These are phyloP conservation scores for Citropsis articulata DNA, from an alignment of 345 rosid species.

Conservation along the genomic window DNA sequence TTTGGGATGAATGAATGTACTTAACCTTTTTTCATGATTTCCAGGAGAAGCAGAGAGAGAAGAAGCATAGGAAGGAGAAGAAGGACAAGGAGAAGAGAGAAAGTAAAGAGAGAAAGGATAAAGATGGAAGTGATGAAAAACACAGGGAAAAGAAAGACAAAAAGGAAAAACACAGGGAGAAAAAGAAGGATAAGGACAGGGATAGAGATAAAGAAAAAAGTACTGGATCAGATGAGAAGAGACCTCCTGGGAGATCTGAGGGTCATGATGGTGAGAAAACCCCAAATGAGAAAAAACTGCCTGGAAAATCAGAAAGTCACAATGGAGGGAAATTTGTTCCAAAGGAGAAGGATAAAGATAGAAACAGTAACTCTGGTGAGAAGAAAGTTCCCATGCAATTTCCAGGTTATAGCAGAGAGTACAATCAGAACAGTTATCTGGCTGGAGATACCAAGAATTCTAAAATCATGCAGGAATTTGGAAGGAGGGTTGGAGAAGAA, in stretches of 20 bases:
- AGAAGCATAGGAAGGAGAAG: conserved; percentile 52
- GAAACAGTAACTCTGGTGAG: conserved; percentile 26
- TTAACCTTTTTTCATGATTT: conserved; percentile 4
- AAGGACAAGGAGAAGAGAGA: conserved; percentile 46
- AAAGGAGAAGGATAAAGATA: conserved; percentile 29
- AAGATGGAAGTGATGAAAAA: conserved; percentile 48
- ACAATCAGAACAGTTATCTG: conserved; percentile 22
- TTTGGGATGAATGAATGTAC: not conserved
- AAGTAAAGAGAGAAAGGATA: conserved; percentile 46
- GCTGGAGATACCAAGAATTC: conserved; percentile 23
- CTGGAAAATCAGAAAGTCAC: conserved; percentile 23
- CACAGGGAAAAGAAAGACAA: conserved; percentile 48
- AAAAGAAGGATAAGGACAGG: conserved; percentile 37
- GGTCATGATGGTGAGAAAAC: conserved; percentile 32
- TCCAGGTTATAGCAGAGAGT: conserved; percentile 31
- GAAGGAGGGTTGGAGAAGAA: conserved; percentile 39
- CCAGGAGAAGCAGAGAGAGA: conserved; percentile 57
- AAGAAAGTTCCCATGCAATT: conserved; percentile 26
- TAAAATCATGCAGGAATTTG: conserved; percentile 38
- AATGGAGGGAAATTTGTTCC: conserved; percentile 25
- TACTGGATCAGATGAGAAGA: conserved; percentile 32
- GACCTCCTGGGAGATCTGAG: conserved; percentile 16
- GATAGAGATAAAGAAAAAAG: conserved; percentile 39
- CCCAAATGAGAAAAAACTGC: conserved; percentile 31
- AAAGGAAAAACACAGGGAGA: conserved; percentile 40